Base-by-base conservation (phyloP, 2,329 filamentous ascomycete genomes). In the Paecilomyces sp. region DNA sequence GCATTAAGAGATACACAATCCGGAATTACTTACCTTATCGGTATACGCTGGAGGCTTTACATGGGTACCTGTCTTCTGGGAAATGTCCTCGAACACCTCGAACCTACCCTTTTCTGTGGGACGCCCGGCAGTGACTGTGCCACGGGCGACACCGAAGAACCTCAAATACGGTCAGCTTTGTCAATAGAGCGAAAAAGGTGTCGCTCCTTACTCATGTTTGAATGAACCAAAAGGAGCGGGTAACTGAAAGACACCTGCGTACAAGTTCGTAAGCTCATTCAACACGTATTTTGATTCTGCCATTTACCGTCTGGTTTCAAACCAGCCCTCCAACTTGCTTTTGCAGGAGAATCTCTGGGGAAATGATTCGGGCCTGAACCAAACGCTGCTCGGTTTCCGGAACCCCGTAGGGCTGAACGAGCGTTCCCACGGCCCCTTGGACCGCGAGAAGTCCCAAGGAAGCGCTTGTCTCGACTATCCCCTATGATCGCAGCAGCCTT, bases 51-150 rank as follows among this genome's bases (percentile, higher is more conserved):
- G 71, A 8, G 62, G 59, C n/a, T 68, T 66, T 8, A 73, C 60
- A 55, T 65, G 70, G 7, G 68, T 66, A 6, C 68, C 67, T 15
- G 70, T 69, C 52, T 65, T 67, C 28, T 61, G 59, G 34, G 63
- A 62, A 33, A 73, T 69, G 7, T 67, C 63, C 8, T 69, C 64
- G 30, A 73, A 69, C 4, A 67, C 64, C 55, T 70, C 64, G 53
- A 62, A 60, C 11, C 65, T 59, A 13, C 62, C 61, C 50, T 63
- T 59, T 12, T 54, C 36, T n/a, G 2, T 28, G 7, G 41, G n/a
- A 6, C 50, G 31, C 6, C 55, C 63, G 31, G 57, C 58, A 9
- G 51, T 55, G 1, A 56, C 58, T 18, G 55, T 57, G 22, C 56
- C 55, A 30, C 62, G 67, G 34, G 67, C 67, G 36, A 56, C 58